Base-by-base conservation (phyloP, 2,329 filamentous ascomycete genomes). In the Diaporthe vexans region DNA sequence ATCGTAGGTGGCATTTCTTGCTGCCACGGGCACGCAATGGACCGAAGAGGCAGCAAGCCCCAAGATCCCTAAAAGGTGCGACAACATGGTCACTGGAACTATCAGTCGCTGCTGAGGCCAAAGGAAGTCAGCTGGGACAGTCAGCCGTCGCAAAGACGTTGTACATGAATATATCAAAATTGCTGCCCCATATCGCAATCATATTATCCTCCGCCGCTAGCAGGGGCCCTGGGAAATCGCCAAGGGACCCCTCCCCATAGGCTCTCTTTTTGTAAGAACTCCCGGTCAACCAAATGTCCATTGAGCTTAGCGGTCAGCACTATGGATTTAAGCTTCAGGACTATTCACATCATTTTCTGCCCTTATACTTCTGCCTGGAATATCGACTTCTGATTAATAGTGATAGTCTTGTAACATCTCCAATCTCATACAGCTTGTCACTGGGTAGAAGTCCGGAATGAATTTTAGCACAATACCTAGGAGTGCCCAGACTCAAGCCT, bases 1-100 rank as follows among this genome's bases (percentile, higher is more conserved):
- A 5, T 67, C 63, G 21, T 67, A 67, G 13, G 46, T 52, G 5
- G 46, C 63, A 67, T 67, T 67, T 24, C 35, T 8, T 15, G 29
- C 21, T 29, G 19, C 13, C 5, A 13, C 33, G 21, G 43, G 19
- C 21, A 24, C 4, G 19, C 46, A 67, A 17, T 21, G 13, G 11
- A 35, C 29, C 6, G 43, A 13, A 4, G 63, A 40, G 1, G 46
- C 63, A 26, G 29, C 46, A 7, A 67, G 24, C 37, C 24, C n/a
- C n/a, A 17, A 46, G 21, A 21, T 8, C 46, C 29, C n/a, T n/a
- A 29, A 24, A 2, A 67, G 15, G 21, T 1, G 6, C 3, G 1
- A 51, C 17, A 37, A 17, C 63, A 67, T 67, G 24, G 10, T 21
- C 24, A 13, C 2, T 13, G 8, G 17, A 7, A 1, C 24, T 21